Evolutionary conservation across 257 asterid genomes (phyloP), one percentile per base, ranked within the genome.

Genomic region (Handroanthus guayacan): DNA sequence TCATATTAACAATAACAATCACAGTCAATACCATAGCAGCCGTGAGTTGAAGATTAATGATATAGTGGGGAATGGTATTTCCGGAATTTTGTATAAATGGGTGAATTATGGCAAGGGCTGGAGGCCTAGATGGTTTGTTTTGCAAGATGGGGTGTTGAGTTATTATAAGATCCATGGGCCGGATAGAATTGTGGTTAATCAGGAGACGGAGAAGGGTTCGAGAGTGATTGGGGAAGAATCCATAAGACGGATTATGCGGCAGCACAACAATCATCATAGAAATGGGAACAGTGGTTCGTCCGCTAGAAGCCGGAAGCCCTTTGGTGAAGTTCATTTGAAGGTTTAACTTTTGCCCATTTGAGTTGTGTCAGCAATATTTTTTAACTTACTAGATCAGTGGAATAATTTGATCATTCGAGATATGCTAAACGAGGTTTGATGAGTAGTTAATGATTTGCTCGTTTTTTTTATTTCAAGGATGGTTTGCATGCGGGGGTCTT

Each of bases 251-350:
- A 84, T 93, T 18, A 78, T 92, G 5, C 79, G 88, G 84, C 75
- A 69, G 76, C 80, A 57, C 55, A 62, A 17, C 73, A 77, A 69
- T 61, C 82, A 62, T 76, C 88, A 74, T 3, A 82, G 79, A 79
- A 83, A 39, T 69, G 83, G 76, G 31, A 69, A 38, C 37, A 43
- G 74, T 55, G 76, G 81, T 5, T 67, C 85, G 13, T 82, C 87
- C 39, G 77, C 79, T 17, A 81, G 68, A 73, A 74, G 76, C 67
- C 85, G 91, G 74, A 89, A 82, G 70, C 98, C 98, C 54, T 81
- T 93, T 54, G 98, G 99, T 75, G 99, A 95, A 95, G 92, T 95
- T 82, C 99, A 95, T 88, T 86, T 95, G 76, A 95, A 95, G 99
- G 93, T 87, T 69, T 31, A 6, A 9, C 61, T 48, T 43, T 13